A percentile compares a stretch with the other conserved stretches of the same genome.
Evolutionary conservation across 495 filamentous ascomycete species (phyloP).

Genomic region (Sabuloglossum arenarium): DNA sequence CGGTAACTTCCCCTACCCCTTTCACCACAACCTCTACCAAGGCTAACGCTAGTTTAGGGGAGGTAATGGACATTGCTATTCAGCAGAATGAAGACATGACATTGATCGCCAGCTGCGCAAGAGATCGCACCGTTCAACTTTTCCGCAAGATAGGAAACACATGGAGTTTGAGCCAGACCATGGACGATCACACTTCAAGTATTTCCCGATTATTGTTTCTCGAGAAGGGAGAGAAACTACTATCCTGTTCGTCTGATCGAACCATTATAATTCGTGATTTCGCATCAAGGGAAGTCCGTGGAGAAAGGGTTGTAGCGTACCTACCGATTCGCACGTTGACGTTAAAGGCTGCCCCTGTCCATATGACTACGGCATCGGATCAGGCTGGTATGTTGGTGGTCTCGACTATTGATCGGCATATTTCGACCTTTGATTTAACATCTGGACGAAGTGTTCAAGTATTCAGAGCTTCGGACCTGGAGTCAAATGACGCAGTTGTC

Average conservation of each 20-base stretch:
- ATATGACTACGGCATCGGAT: slow-evolving; percentile 49
- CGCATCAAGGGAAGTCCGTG: slow-evolving; percentile 41
- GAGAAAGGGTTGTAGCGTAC: slow-evolving; percentile 51
- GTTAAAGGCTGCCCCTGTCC: slow-evolving; percentile 66
- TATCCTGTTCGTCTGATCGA: slow-evolving; percentile 79
- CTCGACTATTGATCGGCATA: slow-evolving; percentile 62
- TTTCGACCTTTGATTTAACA: slow-evolving; percentile 53
- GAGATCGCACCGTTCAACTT: slow-evolving; percentile 79
- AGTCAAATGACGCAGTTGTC: slow-evolving; percentile 60
- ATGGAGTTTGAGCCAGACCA: slow-evolving; percentile 45
- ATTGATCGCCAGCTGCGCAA: slow-evolving; percentile 57
- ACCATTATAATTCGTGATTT: slow-evolving; percentile 61
- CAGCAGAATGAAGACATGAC: slow-evolving; percentile 29
- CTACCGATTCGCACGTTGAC: slow-evolving; percentile 53
- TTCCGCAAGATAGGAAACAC: slow-evolving; percentile 38
- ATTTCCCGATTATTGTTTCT: slow-evolving; percentile 42
- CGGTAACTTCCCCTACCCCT: background rate
- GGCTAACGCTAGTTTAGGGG: slow-evolving; percentile 19
- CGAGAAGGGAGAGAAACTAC: slow-evolving; percentile 40
- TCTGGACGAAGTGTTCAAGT: slow-evolving; percentile 46
- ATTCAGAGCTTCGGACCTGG: slow-evolving; percentile 66
- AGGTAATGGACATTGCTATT: slow-evolving; percentile 65
- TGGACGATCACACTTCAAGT: slow-evolving; percentile 58
- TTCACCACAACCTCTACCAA: background rate
- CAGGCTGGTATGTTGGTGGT: slow-evolving; percentile 37